phyloP scores from a whole-genome alignment of 441 rosid species.

The Gossypium laxum region DNA sequence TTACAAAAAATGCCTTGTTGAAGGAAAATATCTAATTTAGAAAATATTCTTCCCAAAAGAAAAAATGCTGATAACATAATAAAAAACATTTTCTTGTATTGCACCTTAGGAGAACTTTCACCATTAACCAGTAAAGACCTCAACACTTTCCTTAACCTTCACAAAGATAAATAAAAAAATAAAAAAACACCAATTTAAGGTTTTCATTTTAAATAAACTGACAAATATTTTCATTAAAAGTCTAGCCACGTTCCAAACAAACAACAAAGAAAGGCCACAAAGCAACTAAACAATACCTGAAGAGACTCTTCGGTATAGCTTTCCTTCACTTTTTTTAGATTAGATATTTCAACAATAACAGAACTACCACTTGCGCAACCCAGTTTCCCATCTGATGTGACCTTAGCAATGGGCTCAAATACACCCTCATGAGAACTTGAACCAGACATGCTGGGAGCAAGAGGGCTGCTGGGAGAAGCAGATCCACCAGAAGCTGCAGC shows the following conservation, averaged over 20 bases:
- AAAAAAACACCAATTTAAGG: background rate
- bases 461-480: constrained; percentile 98
- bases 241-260: background rate
- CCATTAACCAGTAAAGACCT: background rate
- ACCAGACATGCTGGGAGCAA: constrained; percentile 78
- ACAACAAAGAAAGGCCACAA: background rate
- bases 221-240: background rate
- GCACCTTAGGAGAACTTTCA: background rate
- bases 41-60: background rate
- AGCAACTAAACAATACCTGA: constrained; percentile 47
- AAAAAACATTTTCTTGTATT: background rate
- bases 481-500: constrained; percentile 75
- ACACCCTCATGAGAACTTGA: constrained; percentile 78
- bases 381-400: constrained; percentile 79
- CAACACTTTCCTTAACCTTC: background rate
- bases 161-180: background rate
- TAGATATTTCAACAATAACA: constrained; percentile 84
- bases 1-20: background rate
- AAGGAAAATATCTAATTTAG: background rate
- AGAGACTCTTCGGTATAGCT: constrained; percentile 90
- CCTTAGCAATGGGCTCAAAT: constrained; percentile 73
- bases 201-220: background rate
- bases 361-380: constrained; percentile 84
- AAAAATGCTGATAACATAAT: background rate
- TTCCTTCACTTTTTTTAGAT: constrained; percentile 93